Evolutionary conservation across 129 eudicot genomes (phyloP).

Genomic region (Centaurea solstitialis): DNA sequence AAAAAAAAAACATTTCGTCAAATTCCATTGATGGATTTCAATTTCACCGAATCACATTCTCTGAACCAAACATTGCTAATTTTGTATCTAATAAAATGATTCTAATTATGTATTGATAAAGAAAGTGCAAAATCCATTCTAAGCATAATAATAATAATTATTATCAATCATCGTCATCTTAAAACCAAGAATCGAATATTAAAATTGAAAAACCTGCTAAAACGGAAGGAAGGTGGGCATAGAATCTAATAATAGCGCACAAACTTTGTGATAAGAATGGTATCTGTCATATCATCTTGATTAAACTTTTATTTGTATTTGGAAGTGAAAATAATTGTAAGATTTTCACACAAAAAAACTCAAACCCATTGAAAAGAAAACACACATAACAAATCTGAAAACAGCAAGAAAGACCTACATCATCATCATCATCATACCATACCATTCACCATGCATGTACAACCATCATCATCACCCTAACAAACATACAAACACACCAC

Average conservation of each 20-base stretch:
- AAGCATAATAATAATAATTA: no score
- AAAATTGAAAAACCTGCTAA: not conserved
- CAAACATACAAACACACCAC: conserved; percentile 28
- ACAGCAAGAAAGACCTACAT: conserved; percentile 26
- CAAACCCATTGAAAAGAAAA: conserved; percentile 20
- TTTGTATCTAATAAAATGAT: no score
- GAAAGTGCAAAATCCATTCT: not conserved
- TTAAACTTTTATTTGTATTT: no score
- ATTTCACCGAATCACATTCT: no score
- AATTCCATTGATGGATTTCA: no score
- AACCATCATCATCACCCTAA: conserved; percentile 34
- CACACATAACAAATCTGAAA: conserved; percentile 31
- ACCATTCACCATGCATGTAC: conserved; percentile 34
- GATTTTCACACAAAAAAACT: conserved; percentile 21
- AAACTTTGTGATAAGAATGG: conserved; percentile 19
- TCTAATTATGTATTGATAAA: no score
- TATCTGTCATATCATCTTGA: not conserved
- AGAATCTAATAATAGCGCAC: conserved; percentile 7
- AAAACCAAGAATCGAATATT: not conserved
- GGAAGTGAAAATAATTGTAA: not conserved
- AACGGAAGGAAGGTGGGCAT: not conserved
- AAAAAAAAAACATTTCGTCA: no score
- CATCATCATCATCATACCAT: conserved; percentile 29
- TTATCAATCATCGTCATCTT: not conserved
- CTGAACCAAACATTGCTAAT: no score